Evolutionary conservation across 257 asterid genomes (phyloP).

Genomic region (Salvia rosmarinus): DNA sequence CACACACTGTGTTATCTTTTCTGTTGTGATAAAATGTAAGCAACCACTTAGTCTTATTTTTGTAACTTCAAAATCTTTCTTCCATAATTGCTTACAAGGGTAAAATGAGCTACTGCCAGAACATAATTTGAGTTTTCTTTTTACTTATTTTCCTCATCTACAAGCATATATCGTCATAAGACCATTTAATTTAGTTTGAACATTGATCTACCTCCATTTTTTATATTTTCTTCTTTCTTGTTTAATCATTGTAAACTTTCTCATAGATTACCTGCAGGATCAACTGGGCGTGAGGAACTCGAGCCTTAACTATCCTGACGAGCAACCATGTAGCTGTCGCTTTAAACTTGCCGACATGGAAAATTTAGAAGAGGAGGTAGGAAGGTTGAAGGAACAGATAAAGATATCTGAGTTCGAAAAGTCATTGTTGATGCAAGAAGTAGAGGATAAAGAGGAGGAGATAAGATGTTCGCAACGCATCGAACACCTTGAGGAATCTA

Average conservation of each 20-base stretch:
- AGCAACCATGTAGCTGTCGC: conserved; percentile 59
- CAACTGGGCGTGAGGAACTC: conserved; percentile 67
- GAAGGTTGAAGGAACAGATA: conserved; percentile 57
- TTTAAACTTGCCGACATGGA: conserved; percentile 52
- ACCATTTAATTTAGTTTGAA: not conserved
- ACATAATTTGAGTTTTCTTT: conserved; percentile 2
- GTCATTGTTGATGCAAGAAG: conserved; percentile 50
- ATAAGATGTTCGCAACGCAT: conserved; percentile 48
- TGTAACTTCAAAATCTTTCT: conserved; percentile 18
- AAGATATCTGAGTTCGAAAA: conserved; percentile 53
- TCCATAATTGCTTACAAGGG: not conserved
- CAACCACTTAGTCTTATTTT: conserved; percentile 1
- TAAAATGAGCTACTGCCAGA: conserved; percentile 18
- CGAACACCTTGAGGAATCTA: conserved; percentile 72
- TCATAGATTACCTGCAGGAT: conserved; percentile 92
- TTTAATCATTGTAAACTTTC: conserved; percentile 38
- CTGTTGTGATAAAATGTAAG: not conserved
- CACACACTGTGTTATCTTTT: not conserved
- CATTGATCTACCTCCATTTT: too few relatives aligned
- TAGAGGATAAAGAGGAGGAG: conserved; percentile 57
- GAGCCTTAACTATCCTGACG: conserved; percentile 49
- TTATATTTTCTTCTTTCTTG: not conserved
- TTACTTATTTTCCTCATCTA: not conserved
- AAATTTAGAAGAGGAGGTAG: conserved; percentile 52
- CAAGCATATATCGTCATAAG: not conserved